Conservation (phyloP, 2,329 filamentous ascomycete genomes). For the Raffaelea deltoideospora region DNA sequence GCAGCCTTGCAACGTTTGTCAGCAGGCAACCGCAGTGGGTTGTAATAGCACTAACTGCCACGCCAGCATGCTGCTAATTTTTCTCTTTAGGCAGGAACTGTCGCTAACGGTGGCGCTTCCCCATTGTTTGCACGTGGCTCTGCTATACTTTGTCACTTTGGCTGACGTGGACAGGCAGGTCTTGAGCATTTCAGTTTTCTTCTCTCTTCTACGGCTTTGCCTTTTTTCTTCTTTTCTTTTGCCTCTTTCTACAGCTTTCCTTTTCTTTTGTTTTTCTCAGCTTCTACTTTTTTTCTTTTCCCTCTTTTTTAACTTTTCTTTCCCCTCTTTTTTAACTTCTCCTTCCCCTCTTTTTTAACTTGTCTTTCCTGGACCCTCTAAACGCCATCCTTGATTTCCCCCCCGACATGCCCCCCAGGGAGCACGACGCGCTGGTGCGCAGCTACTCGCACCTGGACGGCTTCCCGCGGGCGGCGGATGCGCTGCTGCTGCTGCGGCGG, state of each 20-base stretch:
- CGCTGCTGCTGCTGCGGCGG: conserved; percentile 52
- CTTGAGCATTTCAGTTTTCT: neutral
- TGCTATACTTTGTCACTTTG: neutral
- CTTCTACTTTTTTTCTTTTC: neutral
- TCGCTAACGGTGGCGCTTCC: too few species aligned
- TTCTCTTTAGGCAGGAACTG: too few species aligned
- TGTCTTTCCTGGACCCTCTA: neutral
- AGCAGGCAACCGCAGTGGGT: too few species aligned
- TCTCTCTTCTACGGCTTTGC: neutral
- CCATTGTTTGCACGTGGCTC: too few species aligned
- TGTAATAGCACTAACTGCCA: too few species aligned
- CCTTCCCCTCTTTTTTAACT: neutral
- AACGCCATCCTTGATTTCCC: too few species aligned
- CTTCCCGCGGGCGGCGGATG: conserved; percentile 32
- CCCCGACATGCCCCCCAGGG: too few species aligned
- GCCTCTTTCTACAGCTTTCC: neutral
- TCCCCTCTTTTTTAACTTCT: neutral
- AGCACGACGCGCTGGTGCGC: conserved; percentile 28
- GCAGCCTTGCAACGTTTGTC: too few species aligned
- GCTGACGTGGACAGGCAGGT: neutral
- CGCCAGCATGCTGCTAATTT: too few species aligned
- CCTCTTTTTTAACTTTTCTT: neutral
- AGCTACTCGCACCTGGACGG: conserved; percentile 33
- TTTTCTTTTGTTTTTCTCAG: neutral
- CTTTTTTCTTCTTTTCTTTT: neutral